phyloP scores from a whole-genome alignment of 1,284 basidiomycete genomes.

The Ustilago vetiveriae region DNA sequence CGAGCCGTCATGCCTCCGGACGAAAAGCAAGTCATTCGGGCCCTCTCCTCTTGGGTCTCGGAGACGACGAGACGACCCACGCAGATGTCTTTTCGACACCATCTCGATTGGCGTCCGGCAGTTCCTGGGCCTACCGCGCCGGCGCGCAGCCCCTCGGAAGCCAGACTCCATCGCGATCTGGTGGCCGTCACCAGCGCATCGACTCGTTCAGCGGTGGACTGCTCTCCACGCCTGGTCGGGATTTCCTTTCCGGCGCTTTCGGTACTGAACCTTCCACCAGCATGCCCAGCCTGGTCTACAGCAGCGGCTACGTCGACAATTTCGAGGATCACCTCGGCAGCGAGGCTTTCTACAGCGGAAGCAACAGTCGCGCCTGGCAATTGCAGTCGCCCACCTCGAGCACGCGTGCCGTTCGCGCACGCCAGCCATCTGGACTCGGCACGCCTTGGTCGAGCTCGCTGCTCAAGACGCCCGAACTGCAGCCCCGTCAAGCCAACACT shows the following conservation, averaged over 20 bases:
- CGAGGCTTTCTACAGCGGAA: conserved; percentile 31
- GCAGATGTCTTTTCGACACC: conserved; percentile 58
- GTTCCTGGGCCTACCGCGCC: conserved; percentile 37
- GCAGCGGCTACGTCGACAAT: conserved; percentile 38
- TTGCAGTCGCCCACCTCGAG: conserved; percentile 50
- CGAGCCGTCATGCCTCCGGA: conserved; percentile 43
- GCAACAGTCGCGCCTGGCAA: conserved; percentile 46
- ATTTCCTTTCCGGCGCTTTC: conserved; percentile 42
- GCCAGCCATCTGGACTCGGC: conserved; percentile 36
- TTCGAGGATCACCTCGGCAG: conserved; percentile 33
- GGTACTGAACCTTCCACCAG: conserved; percentile 44
- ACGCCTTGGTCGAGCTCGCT: conserved; percentile 43
- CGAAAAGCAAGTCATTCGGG: conserved; percentile 38
- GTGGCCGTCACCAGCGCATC: conserved; percentile 34
- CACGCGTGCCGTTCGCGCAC: conserved; percentile 44
- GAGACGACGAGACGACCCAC: conserved; percentile 37
- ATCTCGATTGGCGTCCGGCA: conserved; percentile 46
- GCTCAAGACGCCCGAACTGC: conserved; percentile 48
- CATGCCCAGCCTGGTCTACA: conserved; percentile 50
- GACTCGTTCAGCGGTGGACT: conserved; percentile 48
- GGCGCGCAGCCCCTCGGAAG: conserved; percentile 29
- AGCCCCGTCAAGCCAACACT: conserved; percentile 33
- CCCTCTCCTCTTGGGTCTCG: conserved; percentile 33
- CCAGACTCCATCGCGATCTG: conserved; percentile 45
- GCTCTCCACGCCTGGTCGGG: conserved; percentile 38